Evolutionary conservation across 2,329 filamentous ascomycete genomes (phyloP), one percentile per base, ranked within the genome.

Genomic region (Colletotrichum zoysiae): DNA sequence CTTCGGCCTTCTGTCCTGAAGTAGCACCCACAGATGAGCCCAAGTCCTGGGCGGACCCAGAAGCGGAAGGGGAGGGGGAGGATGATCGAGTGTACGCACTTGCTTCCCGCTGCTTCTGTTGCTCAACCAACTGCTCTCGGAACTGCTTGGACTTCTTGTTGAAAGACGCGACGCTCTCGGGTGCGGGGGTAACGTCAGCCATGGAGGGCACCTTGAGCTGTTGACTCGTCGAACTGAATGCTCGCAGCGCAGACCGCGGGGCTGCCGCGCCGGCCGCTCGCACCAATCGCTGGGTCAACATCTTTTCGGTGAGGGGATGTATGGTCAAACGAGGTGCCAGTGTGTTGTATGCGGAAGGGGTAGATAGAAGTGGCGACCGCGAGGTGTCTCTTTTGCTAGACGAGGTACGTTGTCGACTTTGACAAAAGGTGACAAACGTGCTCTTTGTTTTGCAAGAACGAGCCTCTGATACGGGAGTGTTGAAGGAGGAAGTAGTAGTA

Each of bases 71-170:
- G 30, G 65, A 33, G 23, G 60, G 48, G 38, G 50, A 50, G 74
- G 81, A 77, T 59, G 80, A 78, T 75, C 79, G 71, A 67, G 78
- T 75, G 77, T 84, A 87, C 87, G 83, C 86, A 97, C 95, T 95
- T 88, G 95, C 93, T 91, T 93, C 91, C 86, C 92, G 90, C 84
- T 93, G 93, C 86, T 92, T 93, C 83, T 93, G 91, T 80, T 90
- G 91, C 83, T 92, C 89, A 77, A 91, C 88, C 78, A 97, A 86
- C 81, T 93, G 90, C 82, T 95, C 91, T 80, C 96, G 93, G 84
- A 98, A 98, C 78, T 91, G 88, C 82, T 92, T 92, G 85, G 97
- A 95, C 82, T 92, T 94, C 78, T 87, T 84, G 80, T 93, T 94
- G 87, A 98, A 99, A 68, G 88, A 86, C 65, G 91, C 86, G 75